Base-by-base conservation (phyloP, 352 stramenopile genomes). In the Phytophthora sp. region DNA sequence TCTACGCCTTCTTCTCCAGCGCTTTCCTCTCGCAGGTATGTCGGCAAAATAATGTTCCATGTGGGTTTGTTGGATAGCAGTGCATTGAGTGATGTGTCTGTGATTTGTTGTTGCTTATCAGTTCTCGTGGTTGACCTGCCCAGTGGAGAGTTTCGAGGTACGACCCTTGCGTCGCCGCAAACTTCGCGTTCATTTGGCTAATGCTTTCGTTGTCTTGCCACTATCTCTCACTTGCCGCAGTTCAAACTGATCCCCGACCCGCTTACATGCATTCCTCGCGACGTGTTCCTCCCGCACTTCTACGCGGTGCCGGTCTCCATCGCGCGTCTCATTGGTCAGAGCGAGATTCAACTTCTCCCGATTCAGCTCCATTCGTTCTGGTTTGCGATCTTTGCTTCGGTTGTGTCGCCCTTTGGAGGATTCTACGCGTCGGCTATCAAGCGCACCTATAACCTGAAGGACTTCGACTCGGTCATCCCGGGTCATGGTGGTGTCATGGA, bases 341-440 rank as follows among this genome's bases (percentile, higher is more conserved):
- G 77, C 50, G 69, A 94, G 57, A 71, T 98, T 56, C 78, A 93
- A 54, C 88, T 97, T 26, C 79, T 89, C 55, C 88, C 97, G 20
- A 91, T 95, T 53, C 88, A 99, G 86, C 62, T 98, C 24, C 98
- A 99, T 82, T 98, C 93, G 31, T 69, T 99, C 18, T 91, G 95
- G 71, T 98, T 99, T 66, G 96, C 93, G 12, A 84, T 97, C 23
- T 99, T 99, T 60, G 96, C 97, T 33, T 99, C 93, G 39, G 73
- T 99, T 23, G 93, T 99, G n/a, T 97, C 98, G 27, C 98, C 98
- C 23, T 99, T 99, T 74, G 98, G 98, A 51, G 98, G 98, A 33
- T 99, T 99, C 76, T 96, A 99, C 71, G 98, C 98, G 2, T 98
- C 90, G 38, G 98, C 97, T 21, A 99, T 99, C 64, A 99, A 99